Evolutionary conservation across 495 filamentous ascomycete genomes (phyloP).

Genomic region (Hyaloscypha bicolor): DNA sequence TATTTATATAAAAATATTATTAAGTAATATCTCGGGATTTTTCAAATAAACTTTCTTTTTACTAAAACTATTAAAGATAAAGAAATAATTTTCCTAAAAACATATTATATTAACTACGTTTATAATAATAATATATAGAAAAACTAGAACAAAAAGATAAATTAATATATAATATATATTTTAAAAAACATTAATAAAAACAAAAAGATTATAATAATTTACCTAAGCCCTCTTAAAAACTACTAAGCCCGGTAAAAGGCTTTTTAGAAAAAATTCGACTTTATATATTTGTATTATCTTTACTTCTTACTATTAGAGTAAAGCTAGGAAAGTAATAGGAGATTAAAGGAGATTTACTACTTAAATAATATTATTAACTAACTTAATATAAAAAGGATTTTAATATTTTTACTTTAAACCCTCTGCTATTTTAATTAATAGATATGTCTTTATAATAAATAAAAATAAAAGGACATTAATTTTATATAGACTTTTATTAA

Average conservation of each 20-base stretch:
- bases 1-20: slow-evolving; percentile 5
- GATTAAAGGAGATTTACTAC: slow-evolving; percentile 24
- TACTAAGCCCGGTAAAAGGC: slow-evolving; percentile 23
- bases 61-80: slow-evolving; percentile 22
- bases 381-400: slow-evolving; percentile 11
- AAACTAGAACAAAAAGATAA: slow-evolving; percentile 38
- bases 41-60: slow-evolving; percentile 37
- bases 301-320: slow-evolving; percentile 36
- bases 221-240: slow-evolving; percentile 28
- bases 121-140: slow-evolving; percentile 40
- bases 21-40: slow-evolving; percentile 33
- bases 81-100: slow-evolving; percentile 35
- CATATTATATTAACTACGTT: slow-evolving; percentile 42
- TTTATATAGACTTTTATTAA: slow-evolving; percentile 30
- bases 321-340: slow-evolving; percentile 35
- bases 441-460: slow-evolving; percentile 24
- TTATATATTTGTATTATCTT: slow-evolving; percentile 37
- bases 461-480: slow-evolving; percentile 28
- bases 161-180: slow-evolving; percentile 38
- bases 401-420: slow-evolving; percentile 17
- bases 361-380: slow-evolving; percentile 29
- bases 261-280: slow-evolving; percentile 36
- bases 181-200: slow-evolving; percentile 36
- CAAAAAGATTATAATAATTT: slow-evolving; percentile 42
- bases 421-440: slow-evolving; percentile 27